Conservation (phyloP, 768 basidiomycete species). For the Suillus spraguei region DNA sequence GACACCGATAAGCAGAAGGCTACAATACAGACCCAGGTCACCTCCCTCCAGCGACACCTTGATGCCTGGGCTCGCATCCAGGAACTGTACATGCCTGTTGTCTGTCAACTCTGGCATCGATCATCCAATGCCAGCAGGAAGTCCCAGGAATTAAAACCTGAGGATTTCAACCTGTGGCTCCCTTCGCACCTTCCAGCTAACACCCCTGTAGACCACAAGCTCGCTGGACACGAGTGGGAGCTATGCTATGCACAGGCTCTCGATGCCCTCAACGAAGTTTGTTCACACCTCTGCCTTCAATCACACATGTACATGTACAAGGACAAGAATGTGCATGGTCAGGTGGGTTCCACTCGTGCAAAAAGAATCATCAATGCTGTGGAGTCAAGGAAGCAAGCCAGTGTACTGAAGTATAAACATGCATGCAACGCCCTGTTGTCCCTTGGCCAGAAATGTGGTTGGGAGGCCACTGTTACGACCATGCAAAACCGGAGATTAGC, state of each 20-base stretch:
- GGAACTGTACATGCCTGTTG: neutral
- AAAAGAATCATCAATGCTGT: neutral
- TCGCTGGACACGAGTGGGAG: conserved; percentile 25
- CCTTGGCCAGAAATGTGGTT: neutral
- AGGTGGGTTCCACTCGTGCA: neutral
- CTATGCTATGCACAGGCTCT: conserved; percentile 34
- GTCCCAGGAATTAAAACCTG: neutral
- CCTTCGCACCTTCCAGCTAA: neutral
- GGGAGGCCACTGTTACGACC: neutral
- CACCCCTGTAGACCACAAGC: neutral
- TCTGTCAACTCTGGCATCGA: neutral
- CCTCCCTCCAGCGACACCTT: neutral
- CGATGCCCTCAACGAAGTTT: conserved; percentile 31
- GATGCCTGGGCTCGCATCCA: conserved; percentile 4
- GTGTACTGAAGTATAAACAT: neutral
- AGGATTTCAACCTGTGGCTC: neutral
- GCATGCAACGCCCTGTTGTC: neutral
- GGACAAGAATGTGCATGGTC: conserved; percentile 18
- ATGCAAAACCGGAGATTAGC: no score
- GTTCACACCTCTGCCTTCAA: conserved; percentile 28
- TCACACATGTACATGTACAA: conserved; percentile 36
- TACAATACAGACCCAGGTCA: neutral
- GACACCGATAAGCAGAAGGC: conserved; percentile 4
- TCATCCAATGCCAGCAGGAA: neutral
- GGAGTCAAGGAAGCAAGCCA: neutral